phyloP scores from a whole-genome alignment of 768 basidiomycete genomes.

The Boletales sp. region DNA sequence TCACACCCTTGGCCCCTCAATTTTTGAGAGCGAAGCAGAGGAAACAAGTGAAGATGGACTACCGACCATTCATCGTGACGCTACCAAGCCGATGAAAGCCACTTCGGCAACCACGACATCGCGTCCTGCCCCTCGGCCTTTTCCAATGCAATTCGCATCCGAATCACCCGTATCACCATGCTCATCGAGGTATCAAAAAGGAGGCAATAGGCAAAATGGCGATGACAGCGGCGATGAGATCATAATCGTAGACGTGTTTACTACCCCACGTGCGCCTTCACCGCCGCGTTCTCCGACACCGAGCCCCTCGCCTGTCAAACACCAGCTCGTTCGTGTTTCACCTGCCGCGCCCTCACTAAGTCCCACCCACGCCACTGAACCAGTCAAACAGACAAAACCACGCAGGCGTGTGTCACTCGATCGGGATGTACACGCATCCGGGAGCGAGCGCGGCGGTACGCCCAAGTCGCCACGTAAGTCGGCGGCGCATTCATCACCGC shows the following conservation, averaged over 20 bases:
- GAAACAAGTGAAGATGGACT: slow-evolving; percentile 11
- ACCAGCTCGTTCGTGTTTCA: not conserved
- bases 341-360: slow-evolving; percentile 13
- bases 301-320: slow-evolving; percentile 11
- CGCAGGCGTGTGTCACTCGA: slow-evolving; percentile 2
- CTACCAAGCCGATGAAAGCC: slow-evolving; percentile 1
- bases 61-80: slow-evolving; percentile 19
- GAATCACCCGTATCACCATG: not conserved
- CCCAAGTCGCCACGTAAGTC: slow-evolving; percentile 28
- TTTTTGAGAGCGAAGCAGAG: slow-evolving; percentile 8
- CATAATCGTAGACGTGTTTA: slow-evolving; percentile 20
- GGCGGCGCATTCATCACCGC: slow-evolving; percentile 21
- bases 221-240: not conserved
- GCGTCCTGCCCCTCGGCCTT: slow-evolving; percentile 17
- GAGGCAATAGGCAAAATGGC: not conserved
- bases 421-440: not conserved
- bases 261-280: slow-evolving; percentile 17
- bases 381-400: not conserved
- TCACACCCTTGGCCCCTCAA: slow-evolving; percentile 3
- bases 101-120: not conserved
- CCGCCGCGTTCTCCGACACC: slow-evolving; percentile 21
- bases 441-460: slow-evolving; percentile 1
- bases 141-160: slow-evolving; percentile 23
- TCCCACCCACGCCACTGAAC: not conserved
- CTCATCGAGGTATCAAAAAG: not conserved